phyloP scores from a whole-genome alignment of 257 asterid species.

The Ajuga chamaepitys region DNA sequence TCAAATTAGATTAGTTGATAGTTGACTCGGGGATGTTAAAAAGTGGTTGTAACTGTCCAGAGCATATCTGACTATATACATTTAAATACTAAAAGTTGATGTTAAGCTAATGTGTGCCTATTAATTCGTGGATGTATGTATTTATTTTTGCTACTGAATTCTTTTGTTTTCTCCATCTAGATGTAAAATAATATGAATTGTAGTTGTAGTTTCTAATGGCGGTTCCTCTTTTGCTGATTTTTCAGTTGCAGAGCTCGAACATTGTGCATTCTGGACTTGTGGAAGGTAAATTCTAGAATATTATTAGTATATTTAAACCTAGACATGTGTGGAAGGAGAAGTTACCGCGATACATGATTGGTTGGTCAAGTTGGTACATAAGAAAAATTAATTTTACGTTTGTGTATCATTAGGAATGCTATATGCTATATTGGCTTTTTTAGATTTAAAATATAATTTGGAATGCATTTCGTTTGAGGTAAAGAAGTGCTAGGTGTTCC shows the following conservation, averaged over 20 bases:
- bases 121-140: background rate
- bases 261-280: conserved; percentile 26
- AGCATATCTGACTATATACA: too few relatives aligned
- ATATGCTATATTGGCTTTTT: background rate
- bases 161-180: background rate
- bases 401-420: background rate
- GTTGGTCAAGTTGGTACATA: background rate
- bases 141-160: background rate
- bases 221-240: conserved; percentile 10
- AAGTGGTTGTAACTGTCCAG: too few relatives aligned
- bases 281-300: conserved; percentile 35
- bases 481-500: background rate
- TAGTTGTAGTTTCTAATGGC: conserved; percentile 9
- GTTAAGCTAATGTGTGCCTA: too few relatives aligned
- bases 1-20: too few relatives aligned
- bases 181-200: background rate
- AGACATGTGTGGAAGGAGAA: background rate
- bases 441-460: too few relatives aligned
- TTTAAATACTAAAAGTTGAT: too few relatives aligned
- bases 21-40: too few relatives aligned
- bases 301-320: background rate
- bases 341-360: background rate
- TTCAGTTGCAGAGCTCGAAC: conserved; percentile 34
- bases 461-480: background rate
- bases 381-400: background rate